Evolutionary conservation across 768 basidiomycete species (phyloP), one percentile per base, ranked within the genome.

Genomic region (Suillus spraguei): DNA sequence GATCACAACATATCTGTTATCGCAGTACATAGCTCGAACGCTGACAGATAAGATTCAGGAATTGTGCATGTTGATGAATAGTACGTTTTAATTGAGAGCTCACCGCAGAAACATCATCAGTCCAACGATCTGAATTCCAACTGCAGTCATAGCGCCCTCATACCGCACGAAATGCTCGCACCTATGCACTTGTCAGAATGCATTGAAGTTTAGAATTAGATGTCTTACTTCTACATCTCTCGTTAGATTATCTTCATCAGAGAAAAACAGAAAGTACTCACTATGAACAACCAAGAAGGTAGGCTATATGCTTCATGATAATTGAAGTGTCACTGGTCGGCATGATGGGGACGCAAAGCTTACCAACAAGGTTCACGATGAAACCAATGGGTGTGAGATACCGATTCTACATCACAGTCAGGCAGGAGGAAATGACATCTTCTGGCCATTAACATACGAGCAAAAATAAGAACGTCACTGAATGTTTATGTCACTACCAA

Each of bases 381-480:
- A 89, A 89, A 1, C 84, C 85, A 2, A 88, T 72, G 0, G 87
- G 87, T 0, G 84, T 87, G 28, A 88, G 72, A 66, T 89, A 89
- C 22, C 87, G 83, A 67, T 88, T 89, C 87, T 89, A 58, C 42
- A 62, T 72, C 77, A 78, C 60, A 22, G 20, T 53, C 22, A 7
- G 36, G 39, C 24, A 11, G 53, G 46, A 11, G 53, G 46, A 39
- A 5, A 16, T 20, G 16, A 10, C 4, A 20, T 24, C 33, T 47
- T 46, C 49, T 9, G 2, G 10, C 24, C 24, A 13, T 5, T 4
- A 28, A 64, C 78, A 55, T 66, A 80, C 80, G 39, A 81, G 24
- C 17, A 80, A 66, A 63, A 81, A 81, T 36, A 81, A 67, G 39
- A 67, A 78, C 22, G 66, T 63, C 56, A 74, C 79, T 80, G n/a